Evolutionary conservation across 768 basidiomycete genomes (phyloP).

Genomic region (Serendipita sp.): DNA sequence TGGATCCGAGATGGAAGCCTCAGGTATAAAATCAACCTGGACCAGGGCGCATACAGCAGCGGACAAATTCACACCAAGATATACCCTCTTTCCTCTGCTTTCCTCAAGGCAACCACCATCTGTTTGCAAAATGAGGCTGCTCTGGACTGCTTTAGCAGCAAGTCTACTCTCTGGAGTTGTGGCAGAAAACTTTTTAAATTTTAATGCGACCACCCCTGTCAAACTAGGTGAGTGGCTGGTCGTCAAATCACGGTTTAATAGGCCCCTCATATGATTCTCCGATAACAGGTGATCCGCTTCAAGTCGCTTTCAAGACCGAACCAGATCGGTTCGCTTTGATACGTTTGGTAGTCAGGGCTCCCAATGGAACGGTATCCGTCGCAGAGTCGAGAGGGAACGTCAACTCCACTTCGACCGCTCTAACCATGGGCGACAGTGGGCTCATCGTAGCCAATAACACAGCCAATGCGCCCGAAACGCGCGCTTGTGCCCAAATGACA

Average conservation of each 20-base stretch:
- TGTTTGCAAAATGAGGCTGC: too few species aligned
- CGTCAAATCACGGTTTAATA: neutral
- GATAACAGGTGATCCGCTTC: neutral
- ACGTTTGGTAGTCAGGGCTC: neutral
- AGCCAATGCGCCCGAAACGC: neutral
- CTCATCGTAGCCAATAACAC: neutral
- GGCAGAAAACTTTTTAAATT: neutral
- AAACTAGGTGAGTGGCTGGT: neutral
- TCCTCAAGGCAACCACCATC: too few species aligned
- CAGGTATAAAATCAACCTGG: too few species aligned
- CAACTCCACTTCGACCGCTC: neutral
- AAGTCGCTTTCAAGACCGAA: neutral
- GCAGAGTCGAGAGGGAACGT: neutral
- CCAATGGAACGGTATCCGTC: neutral
- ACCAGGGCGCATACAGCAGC: too few species aligned
- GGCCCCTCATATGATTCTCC: neutral
- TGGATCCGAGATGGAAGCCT: too few species aligned
- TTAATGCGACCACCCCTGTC: neutral
- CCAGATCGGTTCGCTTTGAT: neutral
- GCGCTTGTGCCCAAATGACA: neutral
- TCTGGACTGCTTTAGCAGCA: neutral
- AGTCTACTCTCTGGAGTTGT: neutral
- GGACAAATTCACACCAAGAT: too few species aligned
- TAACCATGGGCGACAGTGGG: neutral
- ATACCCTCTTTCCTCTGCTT: too few species aligned